phyloP scores from a whole-genome alignment of 2,329 filamentous ascomycete genomes.

The Arthrobotrys entomopaga region DNA sequence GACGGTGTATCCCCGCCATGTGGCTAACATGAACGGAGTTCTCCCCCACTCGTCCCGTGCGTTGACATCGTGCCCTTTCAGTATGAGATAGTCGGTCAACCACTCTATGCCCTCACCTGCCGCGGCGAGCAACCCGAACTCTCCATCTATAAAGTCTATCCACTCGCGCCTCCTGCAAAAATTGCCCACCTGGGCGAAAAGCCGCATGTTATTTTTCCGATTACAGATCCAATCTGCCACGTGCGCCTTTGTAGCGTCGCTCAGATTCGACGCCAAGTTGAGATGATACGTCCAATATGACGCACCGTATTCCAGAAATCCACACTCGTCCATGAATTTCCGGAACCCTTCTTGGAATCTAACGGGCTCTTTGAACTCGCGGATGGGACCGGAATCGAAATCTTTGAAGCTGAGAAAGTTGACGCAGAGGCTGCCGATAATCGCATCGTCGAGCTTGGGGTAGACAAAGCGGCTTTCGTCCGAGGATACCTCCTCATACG shows the following conservation, averaged over 20 bases:
- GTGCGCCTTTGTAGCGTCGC: slow-evolving; percentile 21
- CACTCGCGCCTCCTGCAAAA: background rate
- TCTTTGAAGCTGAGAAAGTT: slow-evolving; percentile 32
- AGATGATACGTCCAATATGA: slow-evolving; percentile 19
- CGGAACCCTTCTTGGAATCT: slow-evolving; percentile 17
- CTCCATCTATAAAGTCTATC: slow-evolving; percentile 10
- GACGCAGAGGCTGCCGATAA: slow-evolving; percentile 30
- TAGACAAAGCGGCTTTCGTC: slow-evolving; percentile 7
- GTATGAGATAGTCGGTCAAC: slow-evolving; percentile 25
- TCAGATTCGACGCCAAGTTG: slow-evolving; percentile 7
- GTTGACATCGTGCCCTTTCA: slow-evolving; percentile 5
- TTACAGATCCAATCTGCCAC: slow-evolving; percentile 12
- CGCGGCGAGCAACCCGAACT: slow-evolving; percentile 9
- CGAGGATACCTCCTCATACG: background rate
- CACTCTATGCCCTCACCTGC: slow-evolving; percentile 16
- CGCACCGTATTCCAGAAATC: slow-evolving; percentile 19
- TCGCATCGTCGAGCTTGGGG: slow-evolving; percentile 13
- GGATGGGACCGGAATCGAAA: slow-evolving; percentile 20
- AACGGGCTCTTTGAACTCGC: slow-evolving; percentile 11
- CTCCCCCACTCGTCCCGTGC: slow-evolving; percentile 21
- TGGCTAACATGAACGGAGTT: slow-evolving; percentile 8
- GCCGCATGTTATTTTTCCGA: slow-evolving; percentile 19
- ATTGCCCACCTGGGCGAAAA: slow-evolving; percentile 14
- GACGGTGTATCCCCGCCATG: background rate
- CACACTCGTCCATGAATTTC: slow-evolving; percentile 21